A percentile compares a stretch with the other conserved stretches of the same genome.
These are phyloP conservation scores for Lactuca saligna DNA, from an alignment of 129 eudicot genomes.

Conservation along the genomic window DNA sequence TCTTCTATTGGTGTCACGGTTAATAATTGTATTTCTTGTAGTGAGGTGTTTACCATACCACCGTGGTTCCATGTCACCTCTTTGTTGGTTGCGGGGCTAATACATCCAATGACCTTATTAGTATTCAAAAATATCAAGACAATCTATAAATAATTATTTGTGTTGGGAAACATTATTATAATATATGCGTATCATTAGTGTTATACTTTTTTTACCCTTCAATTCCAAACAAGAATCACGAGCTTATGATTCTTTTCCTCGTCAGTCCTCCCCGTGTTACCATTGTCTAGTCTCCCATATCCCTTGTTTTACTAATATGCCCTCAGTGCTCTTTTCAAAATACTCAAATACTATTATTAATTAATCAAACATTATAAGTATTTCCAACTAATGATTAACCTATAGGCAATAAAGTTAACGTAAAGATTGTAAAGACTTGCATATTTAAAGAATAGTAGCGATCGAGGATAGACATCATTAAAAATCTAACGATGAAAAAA, in stretches of 20 bases:
- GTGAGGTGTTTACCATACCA: too few relatives aligned
- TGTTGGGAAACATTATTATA: too few relatives aligned
- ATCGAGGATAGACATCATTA: constrained; percentile 1
- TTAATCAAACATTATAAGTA: neutral
- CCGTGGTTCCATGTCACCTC: too few relatives aligned
- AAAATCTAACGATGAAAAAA: constrained; percentile 17
- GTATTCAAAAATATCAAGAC: too few relatives aligned
- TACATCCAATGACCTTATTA: too few relatives aligned
- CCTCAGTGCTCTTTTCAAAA: constrained; percentile 21
- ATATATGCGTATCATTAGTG: constrained; percentile 15
- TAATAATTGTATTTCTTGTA: too few relatives aligned
- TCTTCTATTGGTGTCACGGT: too few relatives aligned
- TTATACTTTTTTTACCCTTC: constrained; percentile 41
- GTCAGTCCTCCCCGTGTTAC: constrained; percentile 32
- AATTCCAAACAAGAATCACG: constrained; percentile 73
- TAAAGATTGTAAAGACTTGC: too few relatives aligned
- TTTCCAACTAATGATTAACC: neutral
- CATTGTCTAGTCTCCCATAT: constrained; percentile 41
- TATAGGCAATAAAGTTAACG: neutral
- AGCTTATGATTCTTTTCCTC: constrained; percentile 53
- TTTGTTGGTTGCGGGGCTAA: too few relatives aligned
- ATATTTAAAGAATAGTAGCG: neutral
- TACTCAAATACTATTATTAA: neutral
- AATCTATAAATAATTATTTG: too few relatives aligned
- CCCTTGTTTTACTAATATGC: constrained; percentile 26